Evolutionary conservation across 495 filamentous ascomycete species (phyloP), one percentile per base, ranked within the genome.

Genomic region (Hyaloscypha bicolor): DNA sequence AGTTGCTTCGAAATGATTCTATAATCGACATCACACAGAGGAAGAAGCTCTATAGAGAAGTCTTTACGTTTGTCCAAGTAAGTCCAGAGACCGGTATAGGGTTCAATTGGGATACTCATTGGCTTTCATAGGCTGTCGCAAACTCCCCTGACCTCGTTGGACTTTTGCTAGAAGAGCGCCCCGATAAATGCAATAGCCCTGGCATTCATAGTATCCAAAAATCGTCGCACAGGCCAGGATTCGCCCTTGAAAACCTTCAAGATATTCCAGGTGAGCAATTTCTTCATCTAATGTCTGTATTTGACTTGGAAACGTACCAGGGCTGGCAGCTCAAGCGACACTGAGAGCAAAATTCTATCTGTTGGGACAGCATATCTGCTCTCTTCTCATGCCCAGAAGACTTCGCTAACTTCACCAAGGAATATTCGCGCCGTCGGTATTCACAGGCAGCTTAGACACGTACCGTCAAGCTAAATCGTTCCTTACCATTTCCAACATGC

Each of bases 1-100:
- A 60, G 9, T 22, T 72, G 30, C 45, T 72, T 30, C 66, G 60
- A 11, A 69, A 72, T 64, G 66, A 72, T 22, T 72, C 70, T 2
- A 69, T 72, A 31, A 45, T 31, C 12, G 66, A 68, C 52, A 60
- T 72, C 16, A 61, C 55, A 9, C 30, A 69, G 16, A 48, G 70
- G 32, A 25, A 35, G 25, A 57, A 62, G 0, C 52, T 72, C 42
- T 72, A 66, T 32, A 29, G 9, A 0, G 53, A 63, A 31, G 61
- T 68, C 12, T 52, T 68, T 9, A 39, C 55, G 2, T 71, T 71
- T n/a, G 30, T 56, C 9, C 21, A 56, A n/a, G 53, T 56, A 30
- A 32, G 53, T 56, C 22, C 16, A 19, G 11, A 16, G 4, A 19
- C 16, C 42, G 16, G 9, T 48, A 14, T 48, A 12, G 9, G 3